These are phyloP conservation scores for Aristolochia fimbriata DNA, from an alignment of 164 flowering plant species.

Conservation along the genomic window DNA sequence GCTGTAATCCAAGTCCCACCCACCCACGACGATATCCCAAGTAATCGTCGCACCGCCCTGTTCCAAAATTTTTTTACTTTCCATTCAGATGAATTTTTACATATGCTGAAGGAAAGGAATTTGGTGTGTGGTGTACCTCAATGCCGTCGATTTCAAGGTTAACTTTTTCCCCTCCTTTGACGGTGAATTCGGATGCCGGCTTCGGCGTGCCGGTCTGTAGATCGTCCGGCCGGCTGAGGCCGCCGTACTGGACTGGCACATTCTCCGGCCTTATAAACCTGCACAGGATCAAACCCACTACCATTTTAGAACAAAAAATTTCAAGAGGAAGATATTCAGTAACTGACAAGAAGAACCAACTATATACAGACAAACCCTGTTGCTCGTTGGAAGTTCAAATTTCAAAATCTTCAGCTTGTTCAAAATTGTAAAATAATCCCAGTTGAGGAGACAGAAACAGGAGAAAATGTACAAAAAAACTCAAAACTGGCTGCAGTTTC, in stretches of 20 bases:
- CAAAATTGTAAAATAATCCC: not conserved
- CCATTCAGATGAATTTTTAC: no score
- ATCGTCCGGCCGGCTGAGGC: slow-evolving; percentile 62
- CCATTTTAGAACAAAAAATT: no score
- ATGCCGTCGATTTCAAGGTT: slow-evolving; percentile 93
- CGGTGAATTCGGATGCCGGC: slow-evolving; percentile 88
- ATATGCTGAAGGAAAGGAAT: no score
- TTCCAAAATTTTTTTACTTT: no score
- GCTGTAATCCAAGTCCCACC: slow-evolving; percentile 94
- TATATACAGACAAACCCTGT: slow-evolving; percentile 1
- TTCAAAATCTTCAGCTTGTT: not conserved
- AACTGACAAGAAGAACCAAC: not conserved
- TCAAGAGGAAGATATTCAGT: no score
- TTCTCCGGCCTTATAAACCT: slow-evolving; percentile 89
- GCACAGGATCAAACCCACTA: not conserved
- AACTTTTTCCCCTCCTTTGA: slow-evolving; percentile 95
- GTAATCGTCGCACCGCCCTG: slow-evolving; percentile 80
- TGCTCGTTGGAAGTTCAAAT: not conserved
- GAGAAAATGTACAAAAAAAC: no score
- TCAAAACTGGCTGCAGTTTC: not conserved
- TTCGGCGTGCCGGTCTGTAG: slow-evolving; percentile 59
- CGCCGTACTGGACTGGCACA: slow-evolving; percentile 84
- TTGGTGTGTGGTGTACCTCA: slow-evolving; percentile 61
- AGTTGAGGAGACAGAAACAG: no score
- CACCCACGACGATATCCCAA: slow-evolving; percentile 96